Evolutionary conservation across 2,329 filamentous ascomycete genomes (phyloP), one percentile per base, ranked within the genome.

Genomic region (Aspergillus sp.): DNA sequence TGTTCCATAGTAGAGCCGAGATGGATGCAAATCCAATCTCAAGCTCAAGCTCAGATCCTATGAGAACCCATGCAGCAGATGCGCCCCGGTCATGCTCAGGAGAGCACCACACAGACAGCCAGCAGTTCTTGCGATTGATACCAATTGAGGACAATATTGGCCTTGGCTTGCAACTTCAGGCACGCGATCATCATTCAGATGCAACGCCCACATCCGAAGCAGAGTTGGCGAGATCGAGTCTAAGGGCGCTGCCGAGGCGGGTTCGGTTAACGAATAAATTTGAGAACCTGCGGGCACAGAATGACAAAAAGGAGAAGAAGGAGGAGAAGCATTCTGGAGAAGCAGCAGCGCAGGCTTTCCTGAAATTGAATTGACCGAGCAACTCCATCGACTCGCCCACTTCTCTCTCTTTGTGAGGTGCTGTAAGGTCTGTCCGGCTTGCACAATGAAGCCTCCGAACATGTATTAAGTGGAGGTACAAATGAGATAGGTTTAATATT

Each of bases 181-280:
- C 41, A 21, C 41, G 10, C 41, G 2, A 45, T 45, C 19, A 10
- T 13, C 41, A 13, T 36, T 36, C 32, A 36, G 32, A 36, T 36
- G 12, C 12, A 36, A 36, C 32, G 32, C 12, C 32, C 32, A 36
- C 32, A 36, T 13, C 32, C 5, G 32, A 36, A 36, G 32, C 32
- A 36, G 12, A 36, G 32, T 13, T 15, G 12, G 1, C 32, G 32
- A 6, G 32, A 13, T 36, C 32, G 32, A 36, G 5, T 36, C 32
- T 15, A 6, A 15, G 32, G 17, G 41, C 4, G 0, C 52, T 38
- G 15, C 51, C 45, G 13, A 58, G 32, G 32, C 36, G 59, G 23
- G 41, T 61, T 12, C 50, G 59, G 17, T 59, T 56, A 56, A 61
- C 55, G 12, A 47, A 36, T 15, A 52, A 53, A 21, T 51, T 39